phyloP scores from a whole-genome alignment of 108 stramenopile genomes.

The Aurantiochytrium sp. region DNA sequence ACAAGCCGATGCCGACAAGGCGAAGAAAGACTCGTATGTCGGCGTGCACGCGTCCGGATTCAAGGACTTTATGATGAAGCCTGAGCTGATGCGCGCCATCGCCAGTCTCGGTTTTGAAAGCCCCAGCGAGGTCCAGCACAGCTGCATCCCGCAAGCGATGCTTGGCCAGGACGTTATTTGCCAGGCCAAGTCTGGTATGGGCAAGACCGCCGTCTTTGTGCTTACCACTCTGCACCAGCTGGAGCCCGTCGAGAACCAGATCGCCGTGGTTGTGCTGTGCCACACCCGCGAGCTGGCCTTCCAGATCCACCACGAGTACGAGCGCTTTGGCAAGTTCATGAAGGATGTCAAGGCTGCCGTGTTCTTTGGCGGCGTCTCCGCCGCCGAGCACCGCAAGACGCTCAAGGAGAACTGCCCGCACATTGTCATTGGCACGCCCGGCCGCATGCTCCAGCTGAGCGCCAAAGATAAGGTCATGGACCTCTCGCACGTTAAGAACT shows the following conservation, averaged over 20 bases:
- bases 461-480: slow-evolving; percentile 82
- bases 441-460: slow-evolving; percentile 75
- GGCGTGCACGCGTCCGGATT: slow-evolving; percentile 97
- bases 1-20: neutral
- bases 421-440: slow-evolving; percentile 97
- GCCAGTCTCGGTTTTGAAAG: slow-evolving; percentile 99
- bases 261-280: slow-evolving; percentile 84
- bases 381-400: slow-evolving; percentile 25
- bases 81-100: slow-evolving; percentile 93
- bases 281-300: slow-evolving; percentile 99
- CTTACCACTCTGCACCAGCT: slow-evolving; percentile 93
- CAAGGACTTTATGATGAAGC: slow-evolving; percentile 96
- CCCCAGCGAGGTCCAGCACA: slow-evolving; percentile 88
- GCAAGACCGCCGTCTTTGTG: slow-evolving; percentile 99
- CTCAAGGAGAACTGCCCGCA: slow-evolving; percentile 42
- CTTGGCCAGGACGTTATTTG: slow-evolving; percentile 98
- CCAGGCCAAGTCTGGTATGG: slow-evolving; percentile 99
- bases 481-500: slow-evolving; percentile 89
- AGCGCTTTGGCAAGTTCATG: slow-evolving; percentile 97
- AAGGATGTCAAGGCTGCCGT: slow-evolving; percentile 93
- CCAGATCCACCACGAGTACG: slow-evolving; percentile 98
- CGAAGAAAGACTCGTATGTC: slow-evolving; percentile 87
- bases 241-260: slow-evolving; percentile 63
- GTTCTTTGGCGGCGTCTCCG: slow-evolving; percentile 87
- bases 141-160: slow-evolving; percentile 97